phyloP scores from a whole-genome alignment of 1,284 basidiomycete genomes.

The Laetiporus sulphureus region DNA sequence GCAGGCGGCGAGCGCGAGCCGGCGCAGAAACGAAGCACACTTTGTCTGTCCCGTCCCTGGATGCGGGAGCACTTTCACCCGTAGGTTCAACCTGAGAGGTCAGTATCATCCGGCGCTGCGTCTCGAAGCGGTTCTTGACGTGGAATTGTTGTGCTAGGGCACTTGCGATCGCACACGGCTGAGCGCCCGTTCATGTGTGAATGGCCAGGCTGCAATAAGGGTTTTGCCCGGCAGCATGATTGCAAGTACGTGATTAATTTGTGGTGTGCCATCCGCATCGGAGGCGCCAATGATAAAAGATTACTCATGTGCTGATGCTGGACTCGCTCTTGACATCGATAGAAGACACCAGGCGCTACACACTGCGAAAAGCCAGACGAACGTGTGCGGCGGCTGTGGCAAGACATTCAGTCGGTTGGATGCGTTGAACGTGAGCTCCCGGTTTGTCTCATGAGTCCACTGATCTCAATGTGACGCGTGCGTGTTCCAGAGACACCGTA shows the following conservation, averaged over 20 bases:
- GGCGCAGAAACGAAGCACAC: slow-evolving; percentile 84
- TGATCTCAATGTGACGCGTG: slow-evolving; percentile 11
- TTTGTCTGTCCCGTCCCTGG: slow-evolving; percentile 93
- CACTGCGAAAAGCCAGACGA: slow-evolving; percentile 75
- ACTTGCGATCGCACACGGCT: slow-evolving; percentile 94
- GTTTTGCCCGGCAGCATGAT: slow-evolving; percentile 92
- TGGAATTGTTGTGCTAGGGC: too few relatives aligned
- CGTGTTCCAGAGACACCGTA: slow-evolving; percentile 28
- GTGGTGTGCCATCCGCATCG: background rate
- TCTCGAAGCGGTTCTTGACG: slow-evolving; percentile 1
- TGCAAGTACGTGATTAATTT: slow-evolving; percentile 84
- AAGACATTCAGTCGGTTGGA: slow-evolving; percentile 93
- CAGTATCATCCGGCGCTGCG: slow-evolving; percentile 19
- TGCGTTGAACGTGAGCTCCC: slow-evolving; percentile 86
- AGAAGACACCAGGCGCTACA: slow-evolving; percentile 87
- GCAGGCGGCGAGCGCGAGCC: slow-evolving; percentile 84
- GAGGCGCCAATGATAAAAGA: background rate
- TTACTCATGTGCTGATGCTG: background rate
- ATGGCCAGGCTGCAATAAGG: slow-evolving; percentile 90
- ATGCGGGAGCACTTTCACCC: slow-evolving; percentile 92
- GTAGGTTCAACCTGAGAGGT: slow-evolving; percentile 81
- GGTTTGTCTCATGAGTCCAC: slow-evolving; percentile 9
- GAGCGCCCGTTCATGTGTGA: slow-evolving; percentile 91
- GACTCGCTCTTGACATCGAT: slow-evolving; percentile 7
- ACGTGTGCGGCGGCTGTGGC: slow-evolving; percentile 87